Conservation (phyloP, 2,329 filamentous ascomycete species). For the Fusarium lyarnte region DNA sequence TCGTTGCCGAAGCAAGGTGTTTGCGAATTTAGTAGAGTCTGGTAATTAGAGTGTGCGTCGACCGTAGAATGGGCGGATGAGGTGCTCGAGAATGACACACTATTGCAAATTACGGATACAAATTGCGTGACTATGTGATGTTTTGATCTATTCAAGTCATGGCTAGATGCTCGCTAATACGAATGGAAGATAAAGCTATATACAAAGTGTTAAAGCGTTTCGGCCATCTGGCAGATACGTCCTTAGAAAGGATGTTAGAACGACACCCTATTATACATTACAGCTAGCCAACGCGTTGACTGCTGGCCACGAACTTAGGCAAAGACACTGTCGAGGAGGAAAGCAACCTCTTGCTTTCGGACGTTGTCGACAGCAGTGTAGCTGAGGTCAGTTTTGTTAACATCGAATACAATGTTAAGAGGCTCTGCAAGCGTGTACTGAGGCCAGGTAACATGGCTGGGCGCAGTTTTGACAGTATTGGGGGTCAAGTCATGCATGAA, state of each 20-base stretch:
- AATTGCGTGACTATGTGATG: background rate
- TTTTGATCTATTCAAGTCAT: background rate
- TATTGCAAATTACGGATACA: background rate
- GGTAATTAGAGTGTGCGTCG: background rate
- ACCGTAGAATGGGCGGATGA: too few species aligned
- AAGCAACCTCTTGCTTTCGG: slow-evolving; percentile 53
- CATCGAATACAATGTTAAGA: slow-evolving; percentile 61
- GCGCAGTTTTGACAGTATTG: background rate
- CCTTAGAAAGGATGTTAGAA: background rate
- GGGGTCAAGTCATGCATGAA: slow-evolving; percentile 47
- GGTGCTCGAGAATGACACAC: background rate
- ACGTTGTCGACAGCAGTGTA: slow-evolving; percentile 58
- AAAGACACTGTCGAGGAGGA: slow-evolving; percentile 44
- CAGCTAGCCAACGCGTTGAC: background rate
- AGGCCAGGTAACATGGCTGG: slow-evolving; percentile 50
- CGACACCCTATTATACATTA: slow-evolving; percentile 5
- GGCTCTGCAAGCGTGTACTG: slow-evolving; percentile 53
- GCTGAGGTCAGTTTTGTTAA: slow-evolving; percentile 52
- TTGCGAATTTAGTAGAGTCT: too few species aligned
- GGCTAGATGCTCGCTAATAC: background rate
- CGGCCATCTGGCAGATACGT: background rate
- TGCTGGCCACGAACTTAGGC: background rate
- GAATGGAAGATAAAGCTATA: background rate
- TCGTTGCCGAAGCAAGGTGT: background rate
- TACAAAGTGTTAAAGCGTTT: background rate